Evolutionary conservation across 2,329 filamentous ascomycete species (phyloP), one percentile per base, ranked within the genome.

Genomic region (Epichloe bromicola): DNA sequence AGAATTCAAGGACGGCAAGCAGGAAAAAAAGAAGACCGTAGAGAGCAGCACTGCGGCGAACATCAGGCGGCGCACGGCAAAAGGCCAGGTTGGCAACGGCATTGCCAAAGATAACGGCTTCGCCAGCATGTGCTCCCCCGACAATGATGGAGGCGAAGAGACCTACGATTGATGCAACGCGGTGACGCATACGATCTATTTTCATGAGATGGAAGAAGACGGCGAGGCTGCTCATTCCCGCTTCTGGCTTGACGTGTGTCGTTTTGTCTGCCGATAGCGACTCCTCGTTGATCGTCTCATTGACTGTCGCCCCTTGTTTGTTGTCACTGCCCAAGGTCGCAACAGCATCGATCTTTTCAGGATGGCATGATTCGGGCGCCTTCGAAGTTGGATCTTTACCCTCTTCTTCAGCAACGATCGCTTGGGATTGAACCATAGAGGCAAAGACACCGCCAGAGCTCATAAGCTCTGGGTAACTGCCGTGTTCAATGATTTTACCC

Each of bases 21-120:
- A 79, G 64, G 54, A 79, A 76, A 61, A 78, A 79, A 70, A 80
- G 74, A 46, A 75, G 69, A 3, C 74, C 70, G 60, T 74, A 79
- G 62, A 79, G 77, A 54, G 71, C 59, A 11, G 67, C 62, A 20
- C 63, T 61, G 55, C 59, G 56, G 19, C 60, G 58, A 43, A 74
- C 73, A 34, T 65, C 60, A 33, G 61, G 58, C 3, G 63, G 61
- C 2, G 65, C 54, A 39, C 73, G 69, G 58, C 72, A 78, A 20
- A 20, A 70, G 59, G 75, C 82, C 40, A 72, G 58, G 3, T 61
- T 63, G 38, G 66, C 64, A 30, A 73, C 62, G 7, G 71, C 68
- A 53, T 67, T 61, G 10, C 70, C 69, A 52, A 74, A 69, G 46
- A 74, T 74, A 26, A 82, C 66, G 26, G 78, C 78, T 54, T 82